Evolutionary conservation across 2,329 filamentous ascomycete genomes (phyloP).

Genomic region (Zymoseptoria pseudotritici): DNA sequence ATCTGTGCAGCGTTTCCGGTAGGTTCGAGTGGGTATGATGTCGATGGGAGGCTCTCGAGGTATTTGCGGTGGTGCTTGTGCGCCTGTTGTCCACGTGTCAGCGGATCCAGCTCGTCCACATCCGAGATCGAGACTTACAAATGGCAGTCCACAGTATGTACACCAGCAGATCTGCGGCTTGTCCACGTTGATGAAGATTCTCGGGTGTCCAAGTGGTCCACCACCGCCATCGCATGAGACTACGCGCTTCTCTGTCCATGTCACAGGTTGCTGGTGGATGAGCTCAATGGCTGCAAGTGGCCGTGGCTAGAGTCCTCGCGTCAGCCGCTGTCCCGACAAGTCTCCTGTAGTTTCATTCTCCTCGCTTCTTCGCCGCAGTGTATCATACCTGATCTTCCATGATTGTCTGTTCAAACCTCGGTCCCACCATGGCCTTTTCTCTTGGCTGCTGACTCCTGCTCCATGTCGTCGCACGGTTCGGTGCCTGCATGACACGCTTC

Average conservation of each 20-base stretch:
- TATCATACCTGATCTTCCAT: slow-evolving; percentile 72
- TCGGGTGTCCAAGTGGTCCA: slow-evolving; percentile 81
- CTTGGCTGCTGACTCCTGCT: slow-evolving; percentile 77
- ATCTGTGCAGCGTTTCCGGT: slow-evolving; percentile 53
- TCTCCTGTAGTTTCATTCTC: neutral
- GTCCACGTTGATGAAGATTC: slow-evolving; percentile 95
- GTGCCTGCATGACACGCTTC: slow-evolving; percentile 64
- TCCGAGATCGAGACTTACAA: slow-evolving; percentile 70
- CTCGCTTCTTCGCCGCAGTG: neutral
- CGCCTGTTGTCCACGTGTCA: slow-evolving; percentile 50
- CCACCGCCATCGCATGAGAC: slow-evolving; percentile 90
- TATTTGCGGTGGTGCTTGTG: slow-evolving; percentile 81
- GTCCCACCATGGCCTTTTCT: slow-evolving; percentile 79
- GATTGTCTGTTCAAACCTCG: slow-evolving; percentile 94
- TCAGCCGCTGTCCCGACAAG: slow-evolving; percentile 16
- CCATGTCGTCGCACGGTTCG: slow-evolving; percentile 78
- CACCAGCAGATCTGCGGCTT: slow-evolving; percentile 89
- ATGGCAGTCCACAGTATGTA: slow-evolving; percentile 89
- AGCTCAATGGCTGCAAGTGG: slow-evolving; percentile 86
- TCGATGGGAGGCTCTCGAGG: slow-evolving; percentile 72
- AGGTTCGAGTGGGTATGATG: slow-evolving; percentile 62
- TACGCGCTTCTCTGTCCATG: slow-evolving; percentile 75
- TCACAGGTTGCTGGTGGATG: slow-evolving; percentile 90
- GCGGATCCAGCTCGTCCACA: too few relatives aligned
- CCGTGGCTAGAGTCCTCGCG: slow-evolving; percentile 57